Conservation (phyloP, 331 rosid species). For the Prunus yedoensis region DNA sequence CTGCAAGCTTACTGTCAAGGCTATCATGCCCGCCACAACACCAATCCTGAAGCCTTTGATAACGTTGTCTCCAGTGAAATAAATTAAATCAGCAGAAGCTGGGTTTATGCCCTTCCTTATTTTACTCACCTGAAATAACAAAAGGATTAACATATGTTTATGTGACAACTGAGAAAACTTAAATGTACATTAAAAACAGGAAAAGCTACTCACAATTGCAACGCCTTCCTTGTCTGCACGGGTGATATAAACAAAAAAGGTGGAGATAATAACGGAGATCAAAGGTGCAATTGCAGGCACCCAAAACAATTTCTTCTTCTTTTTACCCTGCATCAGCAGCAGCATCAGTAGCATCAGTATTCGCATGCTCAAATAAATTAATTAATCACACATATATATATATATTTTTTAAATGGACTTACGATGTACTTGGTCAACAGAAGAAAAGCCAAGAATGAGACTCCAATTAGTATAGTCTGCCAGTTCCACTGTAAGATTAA, state of each 20-base stretch:
- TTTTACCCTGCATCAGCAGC: conserved; percentile 53
- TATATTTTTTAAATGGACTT: background rate
- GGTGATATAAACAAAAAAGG: conserved; percentile 65
- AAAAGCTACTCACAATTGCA: conserved; percentile 51
- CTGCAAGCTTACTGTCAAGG: conserved; percentile 57
- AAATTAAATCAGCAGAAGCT: conserved; percentile 51
- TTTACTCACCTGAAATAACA: conserved; percentile 49
- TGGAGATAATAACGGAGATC: conserved; percentile 62
- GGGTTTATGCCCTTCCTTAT: conserved; percentile 68
- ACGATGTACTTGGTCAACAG: conserved; percentile 63
- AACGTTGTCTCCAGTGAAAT: conserved; percentile 60
- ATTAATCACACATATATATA: background rate
- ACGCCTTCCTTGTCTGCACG: conserved; percentile 77
- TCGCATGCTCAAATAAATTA: background rate
- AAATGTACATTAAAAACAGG: background rate
- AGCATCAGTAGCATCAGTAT: background rate
- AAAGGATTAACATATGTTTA: background rate
- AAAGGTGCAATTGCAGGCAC: conserved; percentile 81
- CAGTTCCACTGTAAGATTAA: conserved; percentile 80
- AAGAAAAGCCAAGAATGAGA: conserved; percentile 64
- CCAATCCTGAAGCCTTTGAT: conserved; percentile 65
- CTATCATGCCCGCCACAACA: conserved; percentile 58
- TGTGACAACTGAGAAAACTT: no score
- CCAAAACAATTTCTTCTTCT: conserved; percentile 71
- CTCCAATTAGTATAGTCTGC: conserved; percentile 71